Percentiles rank a stretch among this genome's conserved stretches.
Evolutionary conservation across 2,329 filamentous ascomycete genomes (phyloP).

Genomic region (Helminthosporium solani): DNA sequence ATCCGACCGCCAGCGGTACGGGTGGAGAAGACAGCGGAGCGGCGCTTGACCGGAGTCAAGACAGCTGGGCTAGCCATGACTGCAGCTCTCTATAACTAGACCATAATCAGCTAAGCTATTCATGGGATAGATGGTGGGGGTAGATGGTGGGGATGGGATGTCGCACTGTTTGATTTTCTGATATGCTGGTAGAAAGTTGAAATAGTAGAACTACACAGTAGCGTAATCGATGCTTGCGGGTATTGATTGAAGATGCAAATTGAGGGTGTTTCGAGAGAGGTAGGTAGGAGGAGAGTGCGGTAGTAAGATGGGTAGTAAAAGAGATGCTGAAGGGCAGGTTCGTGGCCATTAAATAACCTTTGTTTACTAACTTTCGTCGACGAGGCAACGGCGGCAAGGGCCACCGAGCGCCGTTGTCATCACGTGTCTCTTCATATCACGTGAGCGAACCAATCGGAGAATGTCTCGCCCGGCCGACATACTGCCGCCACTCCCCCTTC

Average conservation of each 20-base stretch:
- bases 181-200: conserved; percentile 26
- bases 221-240: conserved; percentile 42
- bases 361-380: conserved; percentile 38
- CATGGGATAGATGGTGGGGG: not conserved
- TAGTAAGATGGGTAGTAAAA: conserved; percentile 14
- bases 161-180: conserved; percentile 32
- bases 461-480: conserved; percentile 7
- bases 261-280: conserved; percentile 5
- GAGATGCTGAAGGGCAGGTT: conserved; percentile 19
- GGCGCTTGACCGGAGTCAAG: conserved; percentile 92
- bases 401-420: conserved; percentile 30
- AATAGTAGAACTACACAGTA: conserved; percentile 44
- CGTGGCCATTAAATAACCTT: conserved; percentile 35
- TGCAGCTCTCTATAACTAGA: conserved; percentile 28
- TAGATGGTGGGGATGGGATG: conserved; percentile 1
- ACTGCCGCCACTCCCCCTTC: conserved; percentile 4
- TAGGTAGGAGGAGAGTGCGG: conserved; percentile 11
- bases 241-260: conserved; percentile 38
- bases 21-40: conserved; percentile 86
- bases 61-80: conserved; percentile 80
- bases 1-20: conserved; percentile 93
- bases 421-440: conserved; percentile 16
- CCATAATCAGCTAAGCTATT: conserved; percentile 19
- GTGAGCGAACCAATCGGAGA: conserved; percentile 7
- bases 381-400: conserved; percentile 25